Evolutionary conservation across 2,329 filamentous ascomycete genomes (phyloP).

Genomic region (Lachnellula subtilissima): DNA sequence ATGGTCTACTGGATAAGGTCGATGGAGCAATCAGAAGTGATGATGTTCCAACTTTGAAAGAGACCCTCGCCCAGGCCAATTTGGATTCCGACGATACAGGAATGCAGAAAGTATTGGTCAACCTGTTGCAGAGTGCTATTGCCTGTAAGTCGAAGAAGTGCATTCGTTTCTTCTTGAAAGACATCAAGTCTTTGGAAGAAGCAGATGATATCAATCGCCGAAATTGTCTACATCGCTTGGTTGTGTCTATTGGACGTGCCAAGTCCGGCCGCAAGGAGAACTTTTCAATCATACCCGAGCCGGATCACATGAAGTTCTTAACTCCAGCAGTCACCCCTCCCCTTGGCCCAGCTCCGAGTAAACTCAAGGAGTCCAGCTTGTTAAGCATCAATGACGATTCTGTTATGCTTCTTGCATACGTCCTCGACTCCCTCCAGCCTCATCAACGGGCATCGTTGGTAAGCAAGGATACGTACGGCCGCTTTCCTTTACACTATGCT

Average conservation of each 20-base stretch:
- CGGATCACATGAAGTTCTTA: conserved; percentile 58
- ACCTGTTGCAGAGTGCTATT: conserved; percentile 73
- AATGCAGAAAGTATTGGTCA: conserved; percentile 67
- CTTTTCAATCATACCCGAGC: conserved; percentile 39
- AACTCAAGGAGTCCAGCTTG: conserved; percentile 63
- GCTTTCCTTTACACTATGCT: conserved; percentile 85
- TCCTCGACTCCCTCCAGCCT: conserved; percentile 63
- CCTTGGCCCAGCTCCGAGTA: conserved; percentile 54
- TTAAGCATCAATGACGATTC: conserved; percentile 67
- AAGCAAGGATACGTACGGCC: conserved; percentile 71
- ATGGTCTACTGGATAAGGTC: conserved; percentile 62
- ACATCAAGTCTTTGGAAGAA: conserved; percentile 71
- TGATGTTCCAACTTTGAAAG: conserved; percentile 52
- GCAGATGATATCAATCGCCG: conserved; percentile 89
- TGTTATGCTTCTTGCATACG: conserved; percentile 59
- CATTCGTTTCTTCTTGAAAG: conserved; percentile 65
- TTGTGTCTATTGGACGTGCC: conserved; percentile 84
- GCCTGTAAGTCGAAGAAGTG: conserved; percentile 63
- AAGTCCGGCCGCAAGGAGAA: conserved; percentile 38
- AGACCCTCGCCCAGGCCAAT: conserved; percentile 54
- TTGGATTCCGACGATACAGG: conserved; percentile 47
- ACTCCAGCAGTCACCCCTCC: conserved; percentile 70
- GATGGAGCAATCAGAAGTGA: conserved; percentile 70
- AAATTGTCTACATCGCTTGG: conserved; percentile 87
- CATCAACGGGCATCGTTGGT: conserved; percentile 64